These are phyloP conservation scores for Primulina huaijiensis DNA, from an alignment of 257 asterid genomes.

Conservation along the genomic window DNA sequence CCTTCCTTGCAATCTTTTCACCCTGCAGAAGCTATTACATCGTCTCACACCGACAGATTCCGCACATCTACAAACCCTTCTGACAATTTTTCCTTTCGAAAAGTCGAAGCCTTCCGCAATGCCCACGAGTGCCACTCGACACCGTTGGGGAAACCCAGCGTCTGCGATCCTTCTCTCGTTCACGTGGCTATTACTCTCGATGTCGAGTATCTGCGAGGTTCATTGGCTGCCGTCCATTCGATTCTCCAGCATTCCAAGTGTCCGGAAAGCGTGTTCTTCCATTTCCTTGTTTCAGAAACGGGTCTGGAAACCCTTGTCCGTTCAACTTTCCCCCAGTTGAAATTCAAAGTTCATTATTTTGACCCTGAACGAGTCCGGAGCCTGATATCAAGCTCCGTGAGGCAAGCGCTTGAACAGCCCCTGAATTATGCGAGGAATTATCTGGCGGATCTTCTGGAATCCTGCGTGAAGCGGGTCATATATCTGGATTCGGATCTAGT, in stretches of 20 bases:
- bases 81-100: conserved; percentile 9
- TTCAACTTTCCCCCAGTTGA: conserved; percentile 26
- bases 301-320: conserved; percentile 22
- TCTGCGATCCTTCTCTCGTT: conserved; percentile 19
- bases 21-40: conserved; percentile 17
- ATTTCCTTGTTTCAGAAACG: conserved; percentile 21
- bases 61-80: background rate
- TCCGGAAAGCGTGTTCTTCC: conserved; percentile 24
- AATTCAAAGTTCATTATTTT: conserved; percentile 23
- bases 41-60: conserved; percentile 3
- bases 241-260: conserved; percentile 22
- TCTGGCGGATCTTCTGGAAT: conserved; percentile 24
- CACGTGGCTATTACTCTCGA: conserved; percentile 26
- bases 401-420: conserved; percentile 28
- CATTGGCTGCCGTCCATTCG: conserved; percentile 27
- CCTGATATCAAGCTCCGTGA: conserved; percentile 22
- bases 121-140: conserved; percentile 17
- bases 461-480: conserved; percentile 21
- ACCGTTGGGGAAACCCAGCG: conserved; percentile 2
- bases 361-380: conserved; percentile 21
- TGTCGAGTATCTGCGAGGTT: conserved; percentile 21
- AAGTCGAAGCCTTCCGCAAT: conserved; percentile 18
- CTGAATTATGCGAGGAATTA: conserved; percentile 27
- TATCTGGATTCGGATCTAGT: conserved; percentile 28
- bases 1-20: conserved; percentile 15